Conservation (phyloP, 2,329 filamentous ascomycete species). For the Ambrosiella xylebori region DNA sequence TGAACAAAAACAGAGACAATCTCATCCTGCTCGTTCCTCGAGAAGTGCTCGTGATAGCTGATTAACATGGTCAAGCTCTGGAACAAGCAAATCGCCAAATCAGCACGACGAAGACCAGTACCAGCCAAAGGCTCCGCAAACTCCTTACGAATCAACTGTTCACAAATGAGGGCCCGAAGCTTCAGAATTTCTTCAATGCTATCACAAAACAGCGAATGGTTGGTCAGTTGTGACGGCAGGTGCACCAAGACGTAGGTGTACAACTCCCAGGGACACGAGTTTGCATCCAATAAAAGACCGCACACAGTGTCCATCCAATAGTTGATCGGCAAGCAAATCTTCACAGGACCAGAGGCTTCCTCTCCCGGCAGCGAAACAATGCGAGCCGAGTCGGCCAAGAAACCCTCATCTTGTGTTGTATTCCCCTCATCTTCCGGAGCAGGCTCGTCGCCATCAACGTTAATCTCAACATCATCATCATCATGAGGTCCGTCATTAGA, state of each 20-base stretch:
- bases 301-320: slow-evolving; percentile 65
- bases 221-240: slow-evolving; percentile 72
- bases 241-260: slow-evolving; percentile 83
- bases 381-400: slow-evolving; percentile 12
- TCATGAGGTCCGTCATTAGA: slow-evolving; percentile 4
- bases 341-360: slow-evolving; percentile 8
- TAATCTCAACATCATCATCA: slow-evolving; percentile 11
- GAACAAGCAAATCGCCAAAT: slow-evolving; percentile 78
- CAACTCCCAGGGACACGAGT: slow-evolving; percentile 59
- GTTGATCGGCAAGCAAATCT: slow-evolving; percentile 37
- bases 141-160: slow-evolving; percentile 59
- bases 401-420: neutral
- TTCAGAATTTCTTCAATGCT: slow-evolving; percentile 59
- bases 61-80: slow-evolving; percentile 74
- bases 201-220: slow-evolving; percentile 67
- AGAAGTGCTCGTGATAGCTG: slow-evolving; percentile 75
- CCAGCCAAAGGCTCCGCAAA: slow-evolving; percentile 67
- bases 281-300: slow-evolving; percentile 2
- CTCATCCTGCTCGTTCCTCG: slow-evolving; percentile 73
- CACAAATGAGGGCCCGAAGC: slow-evolving; percentile 60
- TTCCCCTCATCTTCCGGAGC: slow-evolving; percentile 4
- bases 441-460: slow-evolving; percentile 12
- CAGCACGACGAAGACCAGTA: slow-evolving; percentile 68
- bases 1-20: slow-evolving; percentile 73
- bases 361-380: neutral